phyloP scores from a whole-genome alignment of 2,329 filamentous ascomycete genomes.

The Daldinia sp. region DNA sequence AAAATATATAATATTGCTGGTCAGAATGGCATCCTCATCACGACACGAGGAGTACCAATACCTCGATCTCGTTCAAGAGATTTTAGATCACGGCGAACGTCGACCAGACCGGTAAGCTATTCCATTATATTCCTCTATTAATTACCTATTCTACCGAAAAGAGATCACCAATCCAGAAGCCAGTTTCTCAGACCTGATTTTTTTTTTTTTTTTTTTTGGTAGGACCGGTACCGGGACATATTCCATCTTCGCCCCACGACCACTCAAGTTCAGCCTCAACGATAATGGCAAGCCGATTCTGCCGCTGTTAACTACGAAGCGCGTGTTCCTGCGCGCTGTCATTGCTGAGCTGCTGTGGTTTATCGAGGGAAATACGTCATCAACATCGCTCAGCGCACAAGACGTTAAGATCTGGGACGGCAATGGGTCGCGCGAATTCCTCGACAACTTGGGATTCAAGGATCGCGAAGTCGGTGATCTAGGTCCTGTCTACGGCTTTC shows the following conservation, averaged over 20 bases:
- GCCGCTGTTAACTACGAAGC: slow-evolving; percentile 95
- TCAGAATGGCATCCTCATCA: slow-evolving; percentile 27
- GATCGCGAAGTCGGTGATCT: slow-evolving; percentile 90
- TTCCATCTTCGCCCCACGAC: slow-evolving; percentile 87
- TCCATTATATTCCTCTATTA: background rate
- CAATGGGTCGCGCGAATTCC: slow-evolving; percentile 90
- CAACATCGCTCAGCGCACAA: slow-evolving; percentile 77
- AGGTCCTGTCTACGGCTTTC: slow-evolving; percentile 96
- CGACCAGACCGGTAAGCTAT: slow-evolving; percentile 80
- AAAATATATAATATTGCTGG: slow-evolving; percentile 6
- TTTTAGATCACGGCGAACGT: slow-evolving; percentile 85
- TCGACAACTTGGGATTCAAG: slow-evolving; percentile 84
- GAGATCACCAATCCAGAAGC: background rate
- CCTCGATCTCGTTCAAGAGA: slow-evolving; percentile 86
- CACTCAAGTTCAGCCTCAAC: slow-evolving; percentile 87
- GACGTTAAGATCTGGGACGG: slow-evolving; percentile 99
- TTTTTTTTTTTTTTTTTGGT: background rate
- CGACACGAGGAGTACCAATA: slow-evolving; percentile 93
- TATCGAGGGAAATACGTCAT: slow-evolving; percentile 85
- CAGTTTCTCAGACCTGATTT: background rate
- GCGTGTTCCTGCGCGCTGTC: slow-evolving; percentile 91
- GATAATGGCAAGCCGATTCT: slow-evolving; percentile 73
- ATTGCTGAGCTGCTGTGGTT: slow-evolving; percentile 97
- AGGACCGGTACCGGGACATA: slow-evolving; percentile 94
- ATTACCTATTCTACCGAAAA: background rate